Evolutionary conservation across 257 asterid species (phyloP).

Genomic region (Solanum piurae): DNA sequence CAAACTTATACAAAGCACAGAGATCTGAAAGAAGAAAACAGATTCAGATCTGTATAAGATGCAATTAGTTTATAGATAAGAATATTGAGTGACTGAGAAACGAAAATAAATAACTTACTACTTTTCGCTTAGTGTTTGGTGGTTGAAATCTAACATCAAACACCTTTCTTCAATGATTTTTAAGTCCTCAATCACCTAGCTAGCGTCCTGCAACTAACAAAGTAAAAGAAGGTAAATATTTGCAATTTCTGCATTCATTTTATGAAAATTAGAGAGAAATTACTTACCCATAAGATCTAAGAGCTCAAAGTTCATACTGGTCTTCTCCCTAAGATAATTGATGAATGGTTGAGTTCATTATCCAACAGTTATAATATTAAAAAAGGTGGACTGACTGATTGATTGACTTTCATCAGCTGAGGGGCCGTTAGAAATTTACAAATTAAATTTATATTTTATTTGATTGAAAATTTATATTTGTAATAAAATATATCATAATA

Average conservation of each 20-base stretch:
- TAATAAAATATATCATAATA: too few species aligned
- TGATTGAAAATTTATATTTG: background rate
- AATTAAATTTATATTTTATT: background rate
- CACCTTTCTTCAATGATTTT: background rate
- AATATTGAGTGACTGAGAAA: background rate
- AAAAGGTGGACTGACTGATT: background rate
- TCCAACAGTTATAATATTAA: background rate
- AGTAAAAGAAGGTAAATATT: background rate
- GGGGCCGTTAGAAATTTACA: background rate
- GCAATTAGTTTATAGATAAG: background rate
- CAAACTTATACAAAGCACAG: background rate
- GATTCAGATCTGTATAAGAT: background rate
- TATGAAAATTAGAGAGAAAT: background rate
- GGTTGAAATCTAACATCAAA: background rate
- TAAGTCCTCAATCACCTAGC: background rate
- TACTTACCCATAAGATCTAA: background rate
- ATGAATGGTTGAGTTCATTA: background rate
- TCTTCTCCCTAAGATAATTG: background rate
- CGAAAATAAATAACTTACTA: background rate
- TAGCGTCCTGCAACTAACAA: background rate
- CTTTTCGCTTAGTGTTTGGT: background rate
- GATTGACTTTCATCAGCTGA: background rate
- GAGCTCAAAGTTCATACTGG: background rate
- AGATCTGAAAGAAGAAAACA: background rate
- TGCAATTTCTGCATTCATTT: background rate